A percentile compares a stretch with the other conserved stretches of the same genome.
Evolutionary conservation across 345 rosid genomes (phyloP).

Genomic region (Carallia pectinifolia): DNA sequence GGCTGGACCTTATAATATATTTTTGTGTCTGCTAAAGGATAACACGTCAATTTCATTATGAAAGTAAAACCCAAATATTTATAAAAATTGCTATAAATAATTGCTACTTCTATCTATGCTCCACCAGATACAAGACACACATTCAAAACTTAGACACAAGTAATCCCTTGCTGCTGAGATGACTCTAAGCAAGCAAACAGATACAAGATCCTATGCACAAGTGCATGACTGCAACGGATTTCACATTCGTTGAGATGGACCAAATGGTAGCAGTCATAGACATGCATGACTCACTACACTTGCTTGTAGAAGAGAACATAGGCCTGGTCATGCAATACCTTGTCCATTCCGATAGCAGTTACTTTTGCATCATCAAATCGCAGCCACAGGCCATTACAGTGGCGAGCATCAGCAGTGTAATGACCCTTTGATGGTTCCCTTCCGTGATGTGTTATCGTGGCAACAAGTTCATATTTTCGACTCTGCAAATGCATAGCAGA

Average conservation of each 20-base stretch:
- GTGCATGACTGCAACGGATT: neutral
- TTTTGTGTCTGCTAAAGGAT: neutral
- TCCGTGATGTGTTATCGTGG: conserved; percentile 91
- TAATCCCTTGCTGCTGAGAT: neutral
- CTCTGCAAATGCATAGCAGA: conserved; percentile 37
- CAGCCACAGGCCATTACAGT: conserved; percentile 71
- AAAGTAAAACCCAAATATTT: neutral
- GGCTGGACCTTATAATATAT: neutral
- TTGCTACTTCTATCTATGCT: neutral
- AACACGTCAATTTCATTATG: conserved; percentile 1
- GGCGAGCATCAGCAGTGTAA: conserved; percentile 80
- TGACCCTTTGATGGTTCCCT: conserved; percentile 92
- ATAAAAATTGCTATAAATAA: neutral
- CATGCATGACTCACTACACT: conserved; percentile 37
- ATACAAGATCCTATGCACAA: neutral
- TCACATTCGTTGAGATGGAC: neutral
- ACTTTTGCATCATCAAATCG: conserved; percentile 83
- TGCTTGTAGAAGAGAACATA: conserved; percentile 90
- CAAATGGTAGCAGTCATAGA: neutral
- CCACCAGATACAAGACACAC: neutral
- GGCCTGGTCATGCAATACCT: conserved; percentile 90
- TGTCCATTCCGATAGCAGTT: conserved; percentile 51
- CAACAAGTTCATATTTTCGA: conserved; percentile 84
- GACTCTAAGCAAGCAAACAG: neutral
- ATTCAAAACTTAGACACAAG: neutral